Evolutionary conservation across 306 rosid genomes (phyloP).

Genomic region (Cicer cuneatum): DNA sequence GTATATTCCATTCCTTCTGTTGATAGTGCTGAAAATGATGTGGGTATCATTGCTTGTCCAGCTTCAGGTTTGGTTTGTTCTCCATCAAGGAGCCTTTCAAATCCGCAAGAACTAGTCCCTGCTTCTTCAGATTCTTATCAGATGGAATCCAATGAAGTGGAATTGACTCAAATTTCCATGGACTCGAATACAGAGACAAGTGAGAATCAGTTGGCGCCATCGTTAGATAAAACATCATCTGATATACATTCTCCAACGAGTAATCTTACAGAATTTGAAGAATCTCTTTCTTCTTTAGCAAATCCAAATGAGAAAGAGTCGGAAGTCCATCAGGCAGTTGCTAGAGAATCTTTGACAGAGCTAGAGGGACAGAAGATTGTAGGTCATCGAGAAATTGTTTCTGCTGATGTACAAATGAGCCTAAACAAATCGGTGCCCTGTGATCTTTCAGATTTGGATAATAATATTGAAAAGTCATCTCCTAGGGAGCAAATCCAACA

Average conservation of each 20-base stretch:
- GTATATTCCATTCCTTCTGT: constrained; percentile 38
- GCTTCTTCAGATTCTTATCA: constrained; percentile 46
- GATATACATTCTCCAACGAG: constrained; percentile 45
- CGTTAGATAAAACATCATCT: constrained; percentile 41
- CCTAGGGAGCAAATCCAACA: constrained; percentile 42
- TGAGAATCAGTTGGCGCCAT: constrained; percentile 44
- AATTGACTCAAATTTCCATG: constrained; percentile 46
- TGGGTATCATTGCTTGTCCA: constrained; percentile 39
- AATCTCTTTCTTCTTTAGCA: constrained; percentile 48
- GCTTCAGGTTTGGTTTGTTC: constrained; percentile 50
- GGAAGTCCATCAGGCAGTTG: constrained; percentile 50
- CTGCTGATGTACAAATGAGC: constrained; percentile 45
- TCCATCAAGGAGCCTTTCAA: constrained; percentile 45
- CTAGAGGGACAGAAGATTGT: constrained; percentile 41
- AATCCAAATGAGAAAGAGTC: constrained; percentile 48
- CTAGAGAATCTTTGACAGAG: constrained; percentile 48
- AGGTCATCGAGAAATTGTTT: constrained; percentile 47
- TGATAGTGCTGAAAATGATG: constrained; percentile 41
- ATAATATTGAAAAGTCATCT: constrained; percentile 48
- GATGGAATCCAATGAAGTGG: constrained; percentile 51
- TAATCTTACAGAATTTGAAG: constrained; percentile 44
- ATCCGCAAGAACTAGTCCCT: constrained; percentile 47
- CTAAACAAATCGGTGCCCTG: constrained; percentile 37
- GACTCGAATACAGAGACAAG: constrained; percentile 46
- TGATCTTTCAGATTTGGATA: constrained; percentile 50